These are phyloP conservation scores for Fraxinus sp. DNA, from an alignment of 305 asterid genomes.

Conservation along the genomic window DNA sequence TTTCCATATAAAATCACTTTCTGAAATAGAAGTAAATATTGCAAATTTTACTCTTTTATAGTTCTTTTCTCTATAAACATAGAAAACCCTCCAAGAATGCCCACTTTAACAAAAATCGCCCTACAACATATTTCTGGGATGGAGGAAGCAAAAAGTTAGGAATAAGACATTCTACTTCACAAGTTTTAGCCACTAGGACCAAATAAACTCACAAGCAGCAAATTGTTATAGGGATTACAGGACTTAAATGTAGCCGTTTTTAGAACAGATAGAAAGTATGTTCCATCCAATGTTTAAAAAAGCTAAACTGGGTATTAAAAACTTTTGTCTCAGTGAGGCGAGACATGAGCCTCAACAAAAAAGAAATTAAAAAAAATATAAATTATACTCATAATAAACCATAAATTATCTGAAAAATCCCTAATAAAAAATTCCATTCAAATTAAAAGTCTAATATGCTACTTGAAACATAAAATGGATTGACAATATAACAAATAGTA, in stretches of 20 bases:
- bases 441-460: not conserved
- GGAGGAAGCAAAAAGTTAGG: not conserved
- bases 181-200: not conserved
- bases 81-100: not conserved
- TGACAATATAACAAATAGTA: not conserved
- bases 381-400: not conserved
- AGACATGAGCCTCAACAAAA: not conserved
- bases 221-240: not conserved
- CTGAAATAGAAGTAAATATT: not conserved
- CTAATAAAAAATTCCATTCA: not conserved
- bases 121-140: not conserved
- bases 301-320: not conserved
- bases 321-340: not conserved
- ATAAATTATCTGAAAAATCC: not conserved
- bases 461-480: not conserved
- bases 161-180: not conserved
- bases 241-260: not conserved
- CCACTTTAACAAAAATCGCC: not conserved
- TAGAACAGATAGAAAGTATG: not conserved
- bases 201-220: not conserved
- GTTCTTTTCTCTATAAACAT: not conserved
- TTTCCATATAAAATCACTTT: not conserved
- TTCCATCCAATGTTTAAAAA: not conserved
- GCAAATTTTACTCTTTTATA: not conserved
- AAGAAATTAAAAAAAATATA: not conserved